Evolutionary conservation across 2,329 filamentous ascomycete species (phyloP).

Genomic region (Ascochyta rabiei): DNA sequence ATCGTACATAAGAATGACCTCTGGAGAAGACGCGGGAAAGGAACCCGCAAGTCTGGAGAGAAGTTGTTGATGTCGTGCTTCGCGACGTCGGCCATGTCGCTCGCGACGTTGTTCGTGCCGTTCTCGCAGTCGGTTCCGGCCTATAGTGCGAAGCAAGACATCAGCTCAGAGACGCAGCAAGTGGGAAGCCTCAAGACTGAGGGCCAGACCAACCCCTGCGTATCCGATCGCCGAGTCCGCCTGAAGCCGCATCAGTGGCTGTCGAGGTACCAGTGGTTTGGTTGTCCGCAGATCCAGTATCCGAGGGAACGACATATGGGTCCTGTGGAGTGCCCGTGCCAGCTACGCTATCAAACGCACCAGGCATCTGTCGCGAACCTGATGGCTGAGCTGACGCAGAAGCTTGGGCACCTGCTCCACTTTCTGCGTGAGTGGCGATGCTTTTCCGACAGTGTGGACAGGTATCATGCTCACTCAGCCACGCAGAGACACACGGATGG

Average conservation of each 20-base stretch:
- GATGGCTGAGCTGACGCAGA: conserved; percentile 16
- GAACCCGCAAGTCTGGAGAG: background rate
- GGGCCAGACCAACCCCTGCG: conserved; percentile 45
- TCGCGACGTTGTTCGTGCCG: conserved; percentile 10
- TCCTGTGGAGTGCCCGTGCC: conserved; percentile 28
- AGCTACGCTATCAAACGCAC: conserved; percentile 30
- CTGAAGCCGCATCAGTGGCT: conserved; percentile 14
- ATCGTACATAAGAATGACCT: background rate
- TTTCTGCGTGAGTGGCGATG: conserved; percentile 49
- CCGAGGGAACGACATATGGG: conserved; percentile 26
- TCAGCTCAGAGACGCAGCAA: conserved; percentile 1
- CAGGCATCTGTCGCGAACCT: conserved; percentile 34
- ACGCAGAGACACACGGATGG: conserved; percentile 77
- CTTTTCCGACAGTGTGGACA: conserved; percentile 79
- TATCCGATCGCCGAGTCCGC: conserved; percentile 37
- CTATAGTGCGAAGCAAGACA: background rate
- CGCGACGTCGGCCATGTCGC: conserved; percentile 6
- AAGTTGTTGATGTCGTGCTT: background rate
- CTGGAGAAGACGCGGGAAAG: conserved; percentile 8
- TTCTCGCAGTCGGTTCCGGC: conserved; percentile 12
- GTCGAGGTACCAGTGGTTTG: conserved; percentile 19
- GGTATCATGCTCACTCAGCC: conserved; percentile 90
- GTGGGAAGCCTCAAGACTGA: conserved; percentile 15
- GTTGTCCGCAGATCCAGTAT: conserved; percentile 9
- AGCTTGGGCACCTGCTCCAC: conserved; percentile 23